Evolutionary conservation across 768 basidiomycete species (phyloP).

Genomic region (Xanthoconium stramineum): DNA sequence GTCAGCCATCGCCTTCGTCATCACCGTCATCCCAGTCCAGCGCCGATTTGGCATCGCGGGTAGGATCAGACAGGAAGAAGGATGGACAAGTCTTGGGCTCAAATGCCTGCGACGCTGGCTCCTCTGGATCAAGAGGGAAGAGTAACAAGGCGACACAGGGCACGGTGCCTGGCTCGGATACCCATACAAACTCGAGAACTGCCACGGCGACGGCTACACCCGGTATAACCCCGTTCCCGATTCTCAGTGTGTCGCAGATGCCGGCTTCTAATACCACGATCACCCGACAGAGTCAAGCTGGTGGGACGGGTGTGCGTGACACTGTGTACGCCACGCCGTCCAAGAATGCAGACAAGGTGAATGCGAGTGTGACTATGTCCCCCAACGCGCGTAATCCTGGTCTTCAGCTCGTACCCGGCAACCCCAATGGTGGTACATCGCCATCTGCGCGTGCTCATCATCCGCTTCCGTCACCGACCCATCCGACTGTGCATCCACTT

Average conservation of each 20-base stretch:
- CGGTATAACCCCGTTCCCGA: conserved; percentile 19
- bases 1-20: not conserved
- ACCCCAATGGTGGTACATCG: conserved; percentile 1
- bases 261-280: not conserved
- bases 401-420: not conserved
- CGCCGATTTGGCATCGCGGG: not conserved
- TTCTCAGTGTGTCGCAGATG: conserved; percentile 13
- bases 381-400: not conserved
- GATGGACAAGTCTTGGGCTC: not conserved
- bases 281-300: not conserved
- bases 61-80: conserved; percentile 1
- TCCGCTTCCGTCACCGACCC: conserved; percentile 13
- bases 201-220: not conserved
- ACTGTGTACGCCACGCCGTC: not conserved
- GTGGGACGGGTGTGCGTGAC: not conserved
- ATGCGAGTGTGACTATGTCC: not conserved
- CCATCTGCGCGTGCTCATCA: not conserved
- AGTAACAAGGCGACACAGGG: not conserved
- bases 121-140: conserved; percentile 1
- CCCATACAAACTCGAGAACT: not conserved
- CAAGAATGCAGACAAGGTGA: conserved; percentile 7
- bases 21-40: conserved; percentile 3
- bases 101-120: not conserved
- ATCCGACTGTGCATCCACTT: conserved; percentile 10
- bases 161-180: not conserved